These are phyloP conservation scores for Fusarium bulbicola DNA, from an alignment of 2,329 filamentous ascomycete species.

Conservation along the genomic window DNA sequence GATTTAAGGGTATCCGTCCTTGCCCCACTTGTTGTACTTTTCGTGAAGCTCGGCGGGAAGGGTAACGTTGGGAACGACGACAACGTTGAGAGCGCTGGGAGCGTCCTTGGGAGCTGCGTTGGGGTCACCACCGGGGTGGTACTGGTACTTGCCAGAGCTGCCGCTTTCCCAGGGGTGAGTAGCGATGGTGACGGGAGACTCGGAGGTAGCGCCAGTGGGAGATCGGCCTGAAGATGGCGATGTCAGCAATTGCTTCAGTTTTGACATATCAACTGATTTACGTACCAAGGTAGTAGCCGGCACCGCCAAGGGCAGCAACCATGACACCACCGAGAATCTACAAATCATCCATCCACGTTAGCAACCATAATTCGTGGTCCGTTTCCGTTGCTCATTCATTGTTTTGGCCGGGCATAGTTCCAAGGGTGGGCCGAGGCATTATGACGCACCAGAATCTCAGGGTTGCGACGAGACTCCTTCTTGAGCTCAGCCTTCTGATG, in stretches of 20 bases:
- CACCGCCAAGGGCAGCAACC: conserved; percentile 85
- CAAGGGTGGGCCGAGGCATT: conserved; percentile 40
- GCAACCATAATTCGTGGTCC: conserved; percentile 6
- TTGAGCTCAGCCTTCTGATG: conserved; percentile 59
- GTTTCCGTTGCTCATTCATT: background rate
- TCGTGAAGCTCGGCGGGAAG: conserved; percentile 94
- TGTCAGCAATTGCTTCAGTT: conserved; percentile 35
- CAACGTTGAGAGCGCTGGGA: conserved; percentile 93
- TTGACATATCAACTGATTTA: background rate
- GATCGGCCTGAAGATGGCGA: conserved; percentile 68
- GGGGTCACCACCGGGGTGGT: conserved; percentile 86
- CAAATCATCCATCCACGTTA: conserved; percentile 29
- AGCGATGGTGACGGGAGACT: conserved; percentile 78
- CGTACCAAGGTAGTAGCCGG: conserved; percentile 88
- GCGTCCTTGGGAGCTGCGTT: conserved; percentile 82
- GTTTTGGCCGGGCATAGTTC: conserved; percentile 12
- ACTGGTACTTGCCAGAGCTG: conserved; percentile 73
- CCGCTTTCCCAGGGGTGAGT: conserved; percentile 92
- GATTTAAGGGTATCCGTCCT: conserved; percentile 82
- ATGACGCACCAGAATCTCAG: conserved; percentile 57
- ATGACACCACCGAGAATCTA: conserved; percentile 93
- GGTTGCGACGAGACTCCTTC: conserved; percentile 66
- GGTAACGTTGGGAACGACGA: conserved; percentile 92
- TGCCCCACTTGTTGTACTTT: conserved; percentile 99
- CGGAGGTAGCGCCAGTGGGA: conserved; percentile 85